Conservation (phyloP, 2,329 filamentous ascomycete genomes). For the Penicillium italicum region DNA sequence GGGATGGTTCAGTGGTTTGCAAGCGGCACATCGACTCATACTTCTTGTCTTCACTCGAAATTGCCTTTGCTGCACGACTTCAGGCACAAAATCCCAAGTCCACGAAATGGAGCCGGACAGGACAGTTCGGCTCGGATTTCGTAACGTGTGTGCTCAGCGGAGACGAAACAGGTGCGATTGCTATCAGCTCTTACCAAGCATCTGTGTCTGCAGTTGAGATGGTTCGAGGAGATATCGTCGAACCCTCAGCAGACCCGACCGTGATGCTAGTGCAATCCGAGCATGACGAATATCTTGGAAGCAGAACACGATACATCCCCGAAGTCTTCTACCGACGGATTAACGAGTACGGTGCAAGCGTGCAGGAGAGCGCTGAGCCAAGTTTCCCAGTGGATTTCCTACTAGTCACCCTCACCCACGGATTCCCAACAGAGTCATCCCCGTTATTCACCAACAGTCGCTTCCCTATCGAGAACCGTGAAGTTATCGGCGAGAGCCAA, state of each 20-base stretch:
- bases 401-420: constrained; percentile 91
- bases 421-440: constrained; percentile 77
- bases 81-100: constrained; percentile 85
- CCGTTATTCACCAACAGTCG: constrained; percentile 68
- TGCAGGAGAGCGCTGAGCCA: constrained; percentile 95
- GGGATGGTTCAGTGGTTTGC: constrained; percentile 84
- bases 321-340: constrained; percentile 95
- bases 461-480: constrained; percentile 90
- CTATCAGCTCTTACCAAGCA: constrained; percentile 87
- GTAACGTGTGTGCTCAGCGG: constrained; percentile 96
- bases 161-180: constrained; percentile 82
- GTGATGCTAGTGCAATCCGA: constrained; percentile 94
- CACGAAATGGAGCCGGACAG: constrained; percentile 96
- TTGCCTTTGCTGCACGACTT: constrained; percentile 80
- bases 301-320: constrained; percentile 81
- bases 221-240: constrained; percentile 90
- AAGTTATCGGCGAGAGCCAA: constrained; percentile 79
- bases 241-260: constrained; percentile 86
- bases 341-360: constrained; percentile 94
- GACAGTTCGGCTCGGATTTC: constrained; percentile 90
- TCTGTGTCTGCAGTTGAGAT: constrained; percentile 96
- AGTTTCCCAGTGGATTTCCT: constrained; percentile 96
- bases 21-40: constrained; percentile 95
- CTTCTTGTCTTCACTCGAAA: constrained; percentile 87
- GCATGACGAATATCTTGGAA: constrained; percentile 68